These are phyloP conservation scores for Aspergillus transmontanensis DNA, from an alignment of 2,329 filamentous ascomycete species.

Conservation along the genomic window DNA sequence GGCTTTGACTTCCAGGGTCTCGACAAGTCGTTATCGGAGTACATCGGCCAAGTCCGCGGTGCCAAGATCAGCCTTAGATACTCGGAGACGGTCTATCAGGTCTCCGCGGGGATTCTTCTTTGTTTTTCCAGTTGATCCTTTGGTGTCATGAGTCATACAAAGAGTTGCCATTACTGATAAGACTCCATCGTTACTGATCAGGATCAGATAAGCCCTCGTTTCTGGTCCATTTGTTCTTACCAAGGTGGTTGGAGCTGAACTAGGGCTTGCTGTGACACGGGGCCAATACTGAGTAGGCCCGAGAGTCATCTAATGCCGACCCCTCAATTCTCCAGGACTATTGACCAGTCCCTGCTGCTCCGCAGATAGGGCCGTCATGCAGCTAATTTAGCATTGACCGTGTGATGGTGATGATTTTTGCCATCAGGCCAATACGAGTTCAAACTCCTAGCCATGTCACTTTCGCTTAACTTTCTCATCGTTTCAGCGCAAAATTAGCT, in stretches of 20 bases:
- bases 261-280: neutral
- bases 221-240: neutral
- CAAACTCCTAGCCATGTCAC: neutral
- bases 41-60: neutral
- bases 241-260: neutral
- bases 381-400: neutral
- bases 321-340: neutral
- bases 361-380: neutral
- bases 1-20: neutral
- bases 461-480: neutral
- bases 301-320: neutral
- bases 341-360: neutral
- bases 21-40: neutral
- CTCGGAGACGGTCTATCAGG: neutral
- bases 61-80: neutral
- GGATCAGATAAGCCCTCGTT: neutral
- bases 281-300: neutral
- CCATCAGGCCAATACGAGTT: neutral
- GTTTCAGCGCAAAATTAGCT: neutral
- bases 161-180: neutral
- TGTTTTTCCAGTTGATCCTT: neutral
- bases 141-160: neutral
- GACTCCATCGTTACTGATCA: neutral
- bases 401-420: neutral
- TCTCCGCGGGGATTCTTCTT: neutral